These are phyloP conservation scores for Globisporangium yorkense DNA, from an alignment of 352 stramenopile genomes.

Conservation along the genomic window DNA sequence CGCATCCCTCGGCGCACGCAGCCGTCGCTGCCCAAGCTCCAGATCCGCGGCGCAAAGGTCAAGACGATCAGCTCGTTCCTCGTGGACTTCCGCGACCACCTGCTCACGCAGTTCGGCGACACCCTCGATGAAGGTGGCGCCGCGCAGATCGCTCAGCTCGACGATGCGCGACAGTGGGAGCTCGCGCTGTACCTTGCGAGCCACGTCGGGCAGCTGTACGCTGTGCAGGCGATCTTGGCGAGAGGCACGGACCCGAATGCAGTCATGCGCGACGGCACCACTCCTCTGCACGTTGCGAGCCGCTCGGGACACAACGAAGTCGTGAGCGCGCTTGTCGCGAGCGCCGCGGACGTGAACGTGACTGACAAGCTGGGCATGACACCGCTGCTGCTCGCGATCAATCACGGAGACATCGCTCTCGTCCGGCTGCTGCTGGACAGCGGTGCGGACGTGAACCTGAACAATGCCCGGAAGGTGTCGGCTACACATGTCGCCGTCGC, in stretches of 20 bases:
- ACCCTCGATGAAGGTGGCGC: constrained; percentile 2
- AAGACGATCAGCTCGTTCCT: constrained; percentile 35
- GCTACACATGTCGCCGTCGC: constrained; percentile 43
- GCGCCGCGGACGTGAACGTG: constrained; percentile 37
- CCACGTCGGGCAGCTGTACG: constrained; percentile 37
- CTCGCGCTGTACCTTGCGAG: constrained; percentile 43
- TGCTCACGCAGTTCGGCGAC: constrained; percentile 29
- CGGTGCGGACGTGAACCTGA: constrained; percentile 44
- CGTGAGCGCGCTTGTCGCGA: constrained; percentile 32
- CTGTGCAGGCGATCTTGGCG: constrained; percentile 38
- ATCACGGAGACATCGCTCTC: constrained; percentile 35
- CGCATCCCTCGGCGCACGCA: constrained; percentile 7
- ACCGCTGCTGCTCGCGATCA: constrained; percentile 43
- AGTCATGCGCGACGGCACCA: constrained; percentile 26
- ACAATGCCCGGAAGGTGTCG: constrained; percentile 36
- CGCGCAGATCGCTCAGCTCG: constrained; percentile 2
- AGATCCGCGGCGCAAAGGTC: constrained; percentile 23
- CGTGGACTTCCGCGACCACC: constrained; percentile 39
- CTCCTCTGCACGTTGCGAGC: constrained; percentile 43
- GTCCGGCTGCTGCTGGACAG: constrained; percentile 40
- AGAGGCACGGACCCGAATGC: constrained; percentile 37
- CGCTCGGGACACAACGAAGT: constrained; percentile 39
- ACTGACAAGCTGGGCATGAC: constrained; percentile 35
- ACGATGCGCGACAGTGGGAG: constrained; percentile 39
- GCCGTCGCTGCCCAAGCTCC: constrained; percentile 30